phyloP scores from a whole-genome alignment of 2,329 filamentous ascomycete genomes.

The Cryphonectria parasitica region DNA sequence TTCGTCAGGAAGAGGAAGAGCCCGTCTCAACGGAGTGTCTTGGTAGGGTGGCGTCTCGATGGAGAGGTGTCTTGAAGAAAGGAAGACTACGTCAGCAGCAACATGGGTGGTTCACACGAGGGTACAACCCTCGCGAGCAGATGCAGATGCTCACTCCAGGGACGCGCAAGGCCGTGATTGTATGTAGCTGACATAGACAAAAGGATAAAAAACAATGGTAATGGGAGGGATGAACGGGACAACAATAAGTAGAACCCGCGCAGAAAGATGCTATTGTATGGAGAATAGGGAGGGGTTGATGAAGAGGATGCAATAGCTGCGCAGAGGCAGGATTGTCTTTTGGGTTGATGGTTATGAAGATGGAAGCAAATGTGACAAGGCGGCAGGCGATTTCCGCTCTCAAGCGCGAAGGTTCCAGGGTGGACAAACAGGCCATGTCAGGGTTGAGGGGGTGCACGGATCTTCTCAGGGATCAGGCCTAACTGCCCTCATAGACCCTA shows the following conservation, averaged over 20 bases:
- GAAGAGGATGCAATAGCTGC: not conserved
- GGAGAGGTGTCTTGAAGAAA: not conserved
- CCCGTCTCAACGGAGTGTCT: not conserved
- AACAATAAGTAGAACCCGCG: not conserved
- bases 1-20: not conserved
- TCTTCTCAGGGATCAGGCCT: not conserved
- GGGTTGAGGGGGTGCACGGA: constrained; percentile 5
- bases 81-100: not conserved
- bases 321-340: not conserved
- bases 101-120: not conserved
- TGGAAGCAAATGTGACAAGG: not conserved
- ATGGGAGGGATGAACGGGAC: not conserved
- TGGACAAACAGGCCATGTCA: not conserved
- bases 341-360: not conserved
- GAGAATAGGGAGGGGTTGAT: not conserved
- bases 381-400: not conserved
- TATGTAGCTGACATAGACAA: not conserved
- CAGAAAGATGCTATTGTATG: not conserved
- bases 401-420: not conserved
- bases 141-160: not conserved
- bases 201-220: not conserved
- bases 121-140: not conserved
- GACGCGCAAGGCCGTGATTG: not conserved
- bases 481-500: not conserved
- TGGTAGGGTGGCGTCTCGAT: not conserved